Evolutionary conservation across 345 rosid genomes (phyloP).

Genomic region (Citrus trifoliata): DNA sequence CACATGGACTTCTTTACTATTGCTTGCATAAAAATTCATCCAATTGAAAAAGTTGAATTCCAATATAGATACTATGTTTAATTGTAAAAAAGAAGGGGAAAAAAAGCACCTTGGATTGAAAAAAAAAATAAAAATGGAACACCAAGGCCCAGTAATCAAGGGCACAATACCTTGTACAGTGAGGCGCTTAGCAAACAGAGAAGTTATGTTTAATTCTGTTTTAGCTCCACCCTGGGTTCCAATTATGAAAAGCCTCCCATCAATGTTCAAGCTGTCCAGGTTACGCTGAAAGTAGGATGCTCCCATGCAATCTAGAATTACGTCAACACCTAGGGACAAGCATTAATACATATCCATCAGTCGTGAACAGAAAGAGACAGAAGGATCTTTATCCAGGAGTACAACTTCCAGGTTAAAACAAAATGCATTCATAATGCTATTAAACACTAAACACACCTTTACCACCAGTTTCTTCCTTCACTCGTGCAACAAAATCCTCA

Average conservation of each 20-base stretch:
- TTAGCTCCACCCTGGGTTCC: constrained; percentile 68
- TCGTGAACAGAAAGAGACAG: neutral
- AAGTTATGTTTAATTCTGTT: constrained; percentile 52
- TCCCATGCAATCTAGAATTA: constrained; percentile 79
- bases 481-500: constrained; percentile 79
- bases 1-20: neutral
- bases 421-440: neutral
- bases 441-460: constrained; percentile 48
- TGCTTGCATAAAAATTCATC: neutral
- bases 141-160: neutral
- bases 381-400: neutral
- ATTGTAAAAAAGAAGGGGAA: neutral
- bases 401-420: neutral
- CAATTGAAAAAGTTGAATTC: neutral
- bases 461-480: constrained; percentile 80
- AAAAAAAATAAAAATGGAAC: neutral
- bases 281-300: constrained; percentile 78
- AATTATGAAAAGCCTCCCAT: constrained; percentile 82
- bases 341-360: neutral
- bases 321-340: constrained; percentile 54
- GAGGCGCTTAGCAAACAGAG: constrained; percentile 67
- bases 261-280: constrained; percentile 70
- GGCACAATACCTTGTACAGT: constrained; percentile 72
- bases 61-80: too few relatives aligned
- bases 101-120: neutral